Evolutionary conservation across 768 basidiomycete genomes (phyloP).

Genomic region (Boletus coccyginus): DNA sequence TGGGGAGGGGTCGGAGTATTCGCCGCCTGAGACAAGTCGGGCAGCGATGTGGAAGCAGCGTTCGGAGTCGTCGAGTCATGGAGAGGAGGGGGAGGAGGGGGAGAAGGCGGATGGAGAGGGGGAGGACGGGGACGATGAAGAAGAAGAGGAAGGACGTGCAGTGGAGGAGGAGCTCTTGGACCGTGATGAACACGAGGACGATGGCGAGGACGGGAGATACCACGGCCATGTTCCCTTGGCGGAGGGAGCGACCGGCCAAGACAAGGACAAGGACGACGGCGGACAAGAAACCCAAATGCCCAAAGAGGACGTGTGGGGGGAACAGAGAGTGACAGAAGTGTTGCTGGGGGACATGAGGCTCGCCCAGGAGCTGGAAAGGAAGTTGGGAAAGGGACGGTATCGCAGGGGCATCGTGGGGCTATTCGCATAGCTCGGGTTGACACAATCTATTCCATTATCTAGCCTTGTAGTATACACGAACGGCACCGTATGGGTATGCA

Average conservation of each 20-base stretch:
- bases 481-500: not conserved
- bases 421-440: conserved; percentile 5
- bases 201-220: not conserved
- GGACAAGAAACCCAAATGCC: not conserved
- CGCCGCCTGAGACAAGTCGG: conserved; percentile 27
- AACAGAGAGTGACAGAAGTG: not conserved
- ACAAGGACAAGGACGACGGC: not conserved
- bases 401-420: conserved; percentile 9
- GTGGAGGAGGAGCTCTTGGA: conserved; percentile 10
- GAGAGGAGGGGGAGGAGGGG: not conserved
- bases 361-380: conserved; percentile 13
- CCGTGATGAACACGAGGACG: not conserved
- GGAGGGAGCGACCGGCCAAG: not conserved
- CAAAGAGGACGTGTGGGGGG: not conserved
- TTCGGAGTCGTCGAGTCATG: not conserved
- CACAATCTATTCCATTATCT: not conserved
- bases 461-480: not conserved
- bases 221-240: not conserved
- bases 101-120: not conserved
- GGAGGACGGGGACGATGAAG: not conserved
- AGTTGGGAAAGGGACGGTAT: conserved; percentile 14
- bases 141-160: conserved; percentile 9
- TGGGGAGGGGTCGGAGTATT: conserved; percentile 22
- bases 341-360: not conserved
- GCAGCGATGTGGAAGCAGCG: conserved; percentile 27